Conservation (phyloP, 805 yeast genomes). For the Metschnikowia rubicola region DNA sequence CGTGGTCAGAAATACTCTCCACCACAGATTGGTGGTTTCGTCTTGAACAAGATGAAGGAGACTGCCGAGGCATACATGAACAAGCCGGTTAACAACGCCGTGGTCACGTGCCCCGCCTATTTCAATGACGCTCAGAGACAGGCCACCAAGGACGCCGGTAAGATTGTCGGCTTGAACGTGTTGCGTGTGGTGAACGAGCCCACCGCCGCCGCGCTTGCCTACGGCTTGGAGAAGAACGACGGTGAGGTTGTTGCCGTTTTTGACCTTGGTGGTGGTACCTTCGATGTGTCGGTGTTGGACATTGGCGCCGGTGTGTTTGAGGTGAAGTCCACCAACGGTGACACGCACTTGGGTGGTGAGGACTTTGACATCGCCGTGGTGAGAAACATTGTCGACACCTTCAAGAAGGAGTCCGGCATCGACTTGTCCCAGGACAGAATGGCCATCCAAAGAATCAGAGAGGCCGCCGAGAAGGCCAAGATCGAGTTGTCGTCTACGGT, state of each 20-base stretch:
- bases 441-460: conserved; percentile 74
- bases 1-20: conserved; percentile 88
- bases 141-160: conserved; percentile 96
- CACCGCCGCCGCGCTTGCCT: conserved; percentile 91
- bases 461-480: conserved; percentile 77
- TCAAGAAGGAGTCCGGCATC: conserved; percentile 70
- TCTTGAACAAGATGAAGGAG: conserved; percentile 96
- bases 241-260: conserved; percentile 89
- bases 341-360: conserved; percentile 91
- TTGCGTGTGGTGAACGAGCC: conserved; percentile 89
- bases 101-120: conserved; percentile 87
- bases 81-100: conserved; percentile 84
- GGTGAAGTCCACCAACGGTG: conserved; percentile 97
- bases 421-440: conserved; percentile 42
- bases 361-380: conserved; percentile 86
- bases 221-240: conserved; percentile 85
- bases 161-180: conserved; percentile 90
- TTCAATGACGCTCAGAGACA: conserved; percentile 90
- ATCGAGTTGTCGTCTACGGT: conserved; percentile 76
- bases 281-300: conserved; percentile 93
- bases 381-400: conserved; percentile 74
- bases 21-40: conserved; percentile 90
- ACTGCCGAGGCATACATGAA: conserved; percentile 92
- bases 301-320: conserved; percentile 97
- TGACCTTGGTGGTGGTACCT: conserved; percentile 98